A percentile compares a stretch with the other conserved stretches of the same genome.
These are phyloP conservation scores for Viola pubescens DNA, from an alignment of 441 rosid species.

Conservation along the genomic window DNA sequence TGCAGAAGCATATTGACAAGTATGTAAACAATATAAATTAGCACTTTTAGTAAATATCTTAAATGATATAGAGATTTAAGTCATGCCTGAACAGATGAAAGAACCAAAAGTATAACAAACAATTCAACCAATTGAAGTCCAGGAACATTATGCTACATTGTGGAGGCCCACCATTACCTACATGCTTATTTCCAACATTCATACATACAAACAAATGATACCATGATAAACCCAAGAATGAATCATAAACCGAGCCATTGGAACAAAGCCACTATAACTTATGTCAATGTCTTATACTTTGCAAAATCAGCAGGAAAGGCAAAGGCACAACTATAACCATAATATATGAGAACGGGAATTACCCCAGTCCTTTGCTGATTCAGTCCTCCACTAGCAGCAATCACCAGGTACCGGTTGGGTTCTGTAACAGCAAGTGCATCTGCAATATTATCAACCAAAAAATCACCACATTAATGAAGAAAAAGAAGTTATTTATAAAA, in stretches of 20 bases:
- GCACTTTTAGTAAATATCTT: too few species aligned
- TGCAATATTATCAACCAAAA: conserved; percentile 22
- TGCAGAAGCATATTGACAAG: too few species aligned
- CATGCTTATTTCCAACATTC: neutral
- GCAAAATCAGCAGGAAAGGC: too few species aligned
- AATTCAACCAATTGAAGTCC: too few species aligned
- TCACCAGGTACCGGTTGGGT: conserved; percentile 52
- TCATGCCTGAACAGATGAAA: too few species aligned
- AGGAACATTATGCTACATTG: too few species aligned
- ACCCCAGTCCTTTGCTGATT: conserved; percentile 96
- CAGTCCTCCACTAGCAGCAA: conserved; percentile 88
- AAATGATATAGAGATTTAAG: too few species aligned
- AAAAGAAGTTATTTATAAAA: neutral
- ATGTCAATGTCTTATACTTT: too few species aligned
- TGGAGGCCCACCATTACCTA: too few species aligned
- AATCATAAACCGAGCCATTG: neutral
- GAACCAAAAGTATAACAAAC: too few species aligned
- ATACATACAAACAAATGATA: neutral
- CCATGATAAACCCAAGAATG: neutral
- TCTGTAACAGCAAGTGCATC: conserved; percentile 44
- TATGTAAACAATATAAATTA: too few species aligned
- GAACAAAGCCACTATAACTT: neutral
- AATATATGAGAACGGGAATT: conserved; percentile 16
- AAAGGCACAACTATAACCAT: neutral
- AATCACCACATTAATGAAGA: neutral